phyloP scores from a whole-genome alignment of 208 protist species.

The Trypanosoma boissoni region DNA sequence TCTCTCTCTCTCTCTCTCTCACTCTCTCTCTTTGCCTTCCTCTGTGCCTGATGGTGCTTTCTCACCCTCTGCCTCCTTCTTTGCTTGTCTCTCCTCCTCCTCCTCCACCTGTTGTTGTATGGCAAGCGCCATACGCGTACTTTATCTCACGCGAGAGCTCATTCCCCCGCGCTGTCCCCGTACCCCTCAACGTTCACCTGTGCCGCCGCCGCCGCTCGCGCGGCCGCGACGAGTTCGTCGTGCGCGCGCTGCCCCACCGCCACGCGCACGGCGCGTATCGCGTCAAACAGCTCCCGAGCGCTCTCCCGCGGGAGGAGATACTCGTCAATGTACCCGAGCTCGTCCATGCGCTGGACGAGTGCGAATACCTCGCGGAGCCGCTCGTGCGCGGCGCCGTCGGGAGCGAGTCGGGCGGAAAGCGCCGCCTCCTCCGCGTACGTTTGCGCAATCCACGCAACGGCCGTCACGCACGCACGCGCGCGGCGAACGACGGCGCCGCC shows the following conservation, averaged over 20 bases:
- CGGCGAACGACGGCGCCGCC: constrained; percentile 53
- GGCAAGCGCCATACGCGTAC: too few species aligned
- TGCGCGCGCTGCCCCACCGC: constrained; percentile 58
- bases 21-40: background rate
- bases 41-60: background rate
- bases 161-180: background rate
- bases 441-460: constrained; percentile 45
- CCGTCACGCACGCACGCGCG: constrained; percentile 40
- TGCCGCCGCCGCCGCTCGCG: constrained; percentile 10
- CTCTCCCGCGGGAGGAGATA: constrained; percentile 39
- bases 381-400: constrained; percentile 5
- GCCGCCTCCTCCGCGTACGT: constrained; percentile 49
- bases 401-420: constrained; percentile 45
- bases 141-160: too few species aligned
- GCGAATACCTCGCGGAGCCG: constrained; percentile 50
- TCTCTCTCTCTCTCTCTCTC: background rate
- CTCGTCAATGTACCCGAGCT: constrained; percentile 50
- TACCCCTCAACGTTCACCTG: background rate
- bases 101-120: too few species aligned
- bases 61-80: background rate
- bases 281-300: constrained; percentile 42
- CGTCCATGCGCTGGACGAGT: constrained; percentile 58
- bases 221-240: constrained; percentile 31
- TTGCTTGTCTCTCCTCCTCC: background rate
- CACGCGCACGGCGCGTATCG: constrained; percentile 54